Evolutionary conservation across 305 asterid genomes (phyloP).

Genomic region (Fraxinus nigra): DNA sequence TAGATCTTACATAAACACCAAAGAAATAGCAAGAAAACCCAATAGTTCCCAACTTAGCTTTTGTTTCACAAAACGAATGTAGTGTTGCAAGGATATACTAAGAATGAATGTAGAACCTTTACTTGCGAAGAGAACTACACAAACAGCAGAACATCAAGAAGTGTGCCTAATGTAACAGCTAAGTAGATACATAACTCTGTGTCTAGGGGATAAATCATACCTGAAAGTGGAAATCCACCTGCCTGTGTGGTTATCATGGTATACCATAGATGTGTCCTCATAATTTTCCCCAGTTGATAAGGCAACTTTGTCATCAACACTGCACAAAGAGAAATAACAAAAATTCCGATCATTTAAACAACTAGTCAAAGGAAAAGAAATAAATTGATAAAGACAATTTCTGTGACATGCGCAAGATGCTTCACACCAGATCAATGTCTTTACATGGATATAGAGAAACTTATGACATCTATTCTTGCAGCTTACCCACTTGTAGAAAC

Average conservation of each 20-base stretch:
- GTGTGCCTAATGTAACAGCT: not conserved
- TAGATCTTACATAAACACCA: not conserved
- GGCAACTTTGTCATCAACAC: conserved; percentile 67
- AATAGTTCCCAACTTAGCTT: not conserved
- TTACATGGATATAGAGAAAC: not conserved
- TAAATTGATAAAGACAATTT: conserved; percentile 13
- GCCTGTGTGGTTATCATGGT: conserved; percentile 66
- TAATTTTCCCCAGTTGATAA: conserved; percentile 67
- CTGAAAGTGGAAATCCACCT: conserved; percentile 81
- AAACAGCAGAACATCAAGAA: not conserved
- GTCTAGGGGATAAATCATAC: conserved; percentile 31
- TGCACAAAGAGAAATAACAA: conserved; percentile 35
- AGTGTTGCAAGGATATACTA: not conserved
- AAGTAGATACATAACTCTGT: not conserved
- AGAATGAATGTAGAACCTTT: not conserved
- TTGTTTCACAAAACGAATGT: not conserved
- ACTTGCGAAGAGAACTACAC: not conserved
- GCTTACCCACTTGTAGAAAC: not conserved
- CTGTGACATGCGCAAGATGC: not conserved
- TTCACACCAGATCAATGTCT: not conserved
- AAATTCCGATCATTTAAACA: conserved; percentile 11
- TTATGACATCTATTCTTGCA: not conserved
- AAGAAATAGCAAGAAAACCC: not conserved
- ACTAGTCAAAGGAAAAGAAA: conserved; percentile 9
- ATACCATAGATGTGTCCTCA: conserved; percentile 53